Conservation (phyloP, 495 filamentous ascomycete genomes). For the Talaromyces borbonicus region DNA sequence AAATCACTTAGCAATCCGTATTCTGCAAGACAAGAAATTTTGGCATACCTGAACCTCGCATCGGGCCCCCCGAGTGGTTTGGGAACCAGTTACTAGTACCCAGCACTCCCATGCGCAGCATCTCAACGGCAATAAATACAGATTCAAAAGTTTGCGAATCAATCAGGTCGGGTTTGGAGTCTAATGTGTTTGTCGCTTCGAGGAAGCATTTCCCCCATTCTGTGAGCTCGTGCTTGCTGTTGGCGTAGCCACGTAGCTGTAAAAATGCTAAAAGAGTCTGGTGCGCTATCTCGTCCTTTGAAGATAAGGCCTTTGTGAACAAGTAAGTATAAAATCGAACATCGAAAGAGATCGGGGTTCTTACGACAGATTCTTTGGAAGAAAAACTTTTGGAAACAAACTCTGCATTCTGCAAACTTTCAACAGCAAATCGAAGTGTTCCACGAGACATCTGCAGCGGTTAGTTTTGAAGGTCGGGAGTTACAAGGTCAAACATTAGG, state of each 20-base stretch:
- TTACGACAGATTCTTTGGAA: constrained; percentile 26
- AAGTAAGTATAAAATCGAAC: background rate
- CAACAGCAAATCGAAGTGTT: constrained; percentile 35
- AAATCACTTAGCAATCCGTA: background rate
- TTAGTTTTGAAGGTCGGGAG: background rate
- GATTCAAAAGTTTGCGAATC: constrained; percentile 42
- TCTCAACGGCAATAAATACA: constrained; percentile 68
- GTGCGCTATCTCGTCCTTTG: constrained; percentile 61
- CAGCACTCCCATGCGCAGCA: constrained; percentile 67
- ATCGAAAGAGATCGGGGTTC: constrained; percentile 7
- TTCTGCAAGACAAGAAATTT: constrained; percentile 6
- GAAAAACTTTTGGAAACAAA: constrained; percentile 59
- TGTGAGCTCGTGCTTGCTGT: constrained; percentile 72
- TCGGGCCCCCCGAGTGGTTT: constrained; percentile 48
- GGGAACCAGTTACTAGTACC: constrained; percentile 52
- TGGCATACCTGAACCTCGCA: constrained; percentile 45
- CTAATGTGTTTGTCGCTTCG: constrained; percentile 51
- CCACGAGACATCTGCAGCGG: constrained; percentile 18
- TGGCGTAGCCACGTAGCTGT: constrained; percentile 76
- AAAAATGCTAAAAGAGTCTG: constrained; percentile 82
- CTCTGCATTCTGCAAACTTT: constrained; percentile 50
- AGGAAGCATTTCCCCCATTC: constrained; percentile 73
- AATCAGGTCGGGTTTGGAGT: constrained; percentile 37
- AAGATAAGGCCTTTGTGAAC: constrained; percentile 23
- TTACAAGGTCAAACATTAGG: background rate